Evolutionary conservation across 2,329 filamentous ascomycete species (phyloP).

Genomic region (Pestalotiopsis fici): DNA sequence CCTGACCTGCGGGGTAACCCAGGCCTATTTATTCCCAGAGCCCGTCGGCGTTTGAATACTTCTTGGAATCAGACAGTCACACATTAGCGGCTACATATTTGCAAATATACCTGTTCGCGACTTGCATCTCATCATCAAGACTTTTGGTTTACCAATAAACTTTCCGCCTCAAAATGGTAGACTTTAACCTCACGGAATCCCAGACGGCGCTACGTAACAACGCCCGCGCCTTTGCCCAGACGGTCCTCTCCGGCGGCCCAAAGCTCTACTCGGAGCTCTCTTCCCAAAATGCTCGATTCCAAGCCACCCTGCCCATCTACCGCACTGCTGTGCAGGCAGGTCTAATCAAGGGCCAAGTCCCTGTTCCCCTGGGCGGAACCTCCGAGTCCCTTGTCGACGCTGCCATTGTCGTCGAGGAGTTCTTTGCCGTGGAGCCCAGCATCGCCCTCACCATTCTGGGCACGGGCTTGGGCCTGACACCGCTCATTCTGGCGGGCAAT

Average conservation of each 20-base stretch:
- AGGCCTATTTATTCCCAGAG: no score
- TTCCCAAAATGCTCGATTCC: constrained; percentile 39
- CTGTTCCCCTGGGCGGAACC: constrained; percentile 44
- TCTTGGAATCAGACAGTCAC: no score
- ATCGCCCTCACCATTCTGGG: constrained; percentile 50
- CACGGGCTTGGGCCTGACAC: constrained; percentile 52
- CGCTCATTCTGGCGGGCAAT: constrained; percentile 46
- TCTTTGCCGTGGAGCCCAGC: constrained; percentile 51
- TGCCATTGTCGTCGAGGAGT: constrained; percentile 52
- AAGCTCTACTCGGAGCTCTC: constrained; percentile 17
- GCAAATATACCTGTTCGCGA: no score
- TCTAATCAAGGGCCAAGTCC: constrained; percentile 48
- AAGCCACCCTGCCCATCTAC: constrained; percentile 47
- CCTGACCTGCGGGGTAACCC: not conserved
- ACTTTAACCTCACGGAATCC: constrained; percentile 21
- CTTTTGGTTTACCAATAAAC: no score
- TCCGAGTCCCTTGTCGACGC: constrained; percentile 46
- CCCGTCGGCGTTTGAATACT: no score
- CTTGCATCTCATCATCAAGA: no score
- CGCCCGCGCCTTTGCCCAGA: constrained; percentile 20
- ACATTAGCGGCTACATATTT: no score
- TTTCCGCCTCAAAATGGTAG: constrained; percentile 11
- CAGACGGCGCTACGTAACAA: constrained; percentile 20
- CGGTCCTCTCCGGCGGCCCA: constrained; percentile 21
- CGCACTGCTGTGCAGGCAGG: constrained; percentile 41